A percentile compares a stretch with the other conserved stretches of the same genome.
These are phyloP conservation scores for Suhomyces kunorum DNA, from an alignment of 1,139 yeast species.

Conservation along the genomic window DNA sequence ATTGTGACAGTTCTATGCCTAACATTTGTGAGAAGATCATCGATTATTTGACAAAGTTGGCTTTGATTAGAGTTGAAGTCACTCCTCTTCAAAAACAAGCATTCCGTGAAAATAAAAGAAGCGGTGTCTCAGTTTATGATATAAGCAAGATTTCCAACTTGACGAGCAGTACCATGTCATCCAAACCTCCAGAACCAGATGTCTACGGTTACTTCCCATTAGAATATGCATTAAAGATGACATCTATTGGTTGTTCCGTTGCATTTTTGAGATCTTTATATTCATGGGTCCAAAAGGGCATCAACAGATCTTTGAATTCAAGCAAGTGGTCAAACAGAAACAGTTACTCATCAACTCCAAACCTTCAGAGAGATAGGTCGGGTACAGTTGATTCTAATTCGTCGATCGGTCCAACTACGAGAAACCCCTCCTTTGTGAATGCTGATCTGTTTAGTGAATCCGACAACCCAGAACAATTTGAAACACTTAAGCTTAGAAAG, in stretches of 20 bases:
- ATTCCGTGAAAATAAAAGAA: constrained; percentile 61
- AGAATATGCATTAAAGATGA: constrained; percentile 83
- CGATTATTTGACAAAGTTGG: constrained; percentile 72
- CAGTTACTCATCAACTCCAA: constrained; percentile 21
- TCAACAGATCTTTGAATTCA: constrained; percentile 24
- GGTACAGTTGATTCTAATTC: constrained; percentile 43
- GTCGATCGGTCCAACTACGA: constrained; percentile 30
- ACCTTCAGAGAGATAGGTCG: constrained; percentile 38
- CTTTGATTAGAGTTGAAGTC: constrained; percentile 71
- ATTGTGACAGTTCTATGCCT: constrained; percentile 83
- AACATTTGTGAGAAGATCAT: constrained; percentile 83
- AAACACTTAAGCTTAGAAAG: constrained; percentile 78
- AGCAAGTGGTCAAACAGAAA: constrained; percentile 8
- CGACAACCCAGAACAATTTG: constrained; percentile 86
- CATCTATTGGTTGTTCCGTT: constrained; percentile 77
- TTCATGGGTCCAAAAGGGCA: constrained; percentile 86
- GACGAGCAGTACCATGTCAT: constrained; percentile 64
- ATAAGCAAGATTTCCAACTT: constrained; percentile 71
- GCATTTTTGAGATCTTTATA: constrained; percentile 79
- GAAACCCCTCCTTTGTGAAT: constrained; percentile 37
- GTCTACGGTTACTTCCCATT: constrained; percentile 58
- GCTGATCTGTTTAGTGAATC: constrained; percentile 34
- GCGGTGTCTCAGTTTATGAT: constrained; percentile 73
- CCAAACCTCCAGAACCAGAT: constrained; percentile 66
- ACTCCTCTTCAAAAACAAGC: constrained; percentile 67